Evolutionary conservation across 768 basidiomycete genomes (phyloP).

Genomic region (Saitozyma sp.): DNA sequence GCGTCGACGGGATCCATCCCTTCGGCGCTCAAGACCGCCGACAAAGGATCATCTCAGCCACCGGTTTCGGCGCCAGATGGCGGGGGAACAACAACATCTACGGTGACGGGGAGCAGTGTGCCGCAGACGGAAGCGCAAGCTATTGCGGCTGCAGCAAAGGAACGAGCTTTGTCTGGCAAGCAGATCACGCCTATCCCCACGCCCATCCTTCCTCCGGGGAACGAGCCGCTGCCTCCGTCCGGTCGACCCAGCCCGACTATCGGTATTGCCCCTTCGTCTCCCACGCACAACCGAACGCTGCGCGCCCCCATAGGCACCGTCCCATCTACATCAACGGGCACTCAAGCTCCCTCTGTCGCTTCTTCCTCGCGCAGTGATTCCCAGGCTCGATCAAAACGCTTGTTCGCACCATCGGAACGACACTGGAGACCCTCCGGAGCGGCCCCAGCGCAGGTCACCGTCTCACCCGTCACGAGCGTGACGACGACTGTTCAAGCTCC

Average conservation of each 20-base stretch:
- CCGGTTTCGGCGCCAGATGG: background rate
- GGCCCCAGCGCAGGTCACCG: constrained; percentile 42
- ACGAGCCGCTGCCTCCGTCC: too few species aligned
- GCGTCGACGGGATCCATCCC: constrained; percentile 3
- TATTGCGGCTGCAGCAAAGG: constrained; percentile 35
- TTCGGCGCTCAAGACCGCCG: constrained; percentile 1
- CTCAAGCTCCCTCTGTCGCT: constrained; percentile 15
- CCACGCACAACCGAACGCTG: too few species aligned
- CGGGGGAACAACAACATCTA: background rate
- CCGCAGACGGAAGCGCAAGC: constrained; percentile 42
- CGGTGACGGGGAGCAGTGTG: background rate
- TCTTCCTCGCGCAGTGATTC: constrained; percentile 8
- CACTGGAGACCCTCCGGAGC: constrained; percentile 39
- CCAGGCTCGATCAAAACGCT: constrained; percentile 11
- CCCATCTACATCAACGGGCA: too few species aligned
- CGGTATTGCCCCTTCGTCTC: too few species aligned
- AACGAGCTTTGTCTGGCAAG: constrained; percentile 7
- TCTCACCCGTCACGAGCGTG: constrained; percentile 40
- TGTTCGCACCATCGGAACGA: constrained; percentile 25
- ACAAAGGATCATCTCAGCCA: constrained; percentile 12
- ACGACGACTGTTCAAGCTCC: constrained; percentile 38
- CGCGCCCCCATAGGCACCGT: too few species aligned
- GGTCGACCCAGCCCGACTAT: too few species aligned
- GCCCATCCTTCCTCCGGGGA: too few species aligned
- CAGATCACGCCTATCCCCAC: too few species aligned